A percentile compares a stretch with the other conserved stretches of the same genome.
Conservation (phyloP, 495 filamentous ascomycete species). For the Staphylotrichum tortipilum region DNA sequence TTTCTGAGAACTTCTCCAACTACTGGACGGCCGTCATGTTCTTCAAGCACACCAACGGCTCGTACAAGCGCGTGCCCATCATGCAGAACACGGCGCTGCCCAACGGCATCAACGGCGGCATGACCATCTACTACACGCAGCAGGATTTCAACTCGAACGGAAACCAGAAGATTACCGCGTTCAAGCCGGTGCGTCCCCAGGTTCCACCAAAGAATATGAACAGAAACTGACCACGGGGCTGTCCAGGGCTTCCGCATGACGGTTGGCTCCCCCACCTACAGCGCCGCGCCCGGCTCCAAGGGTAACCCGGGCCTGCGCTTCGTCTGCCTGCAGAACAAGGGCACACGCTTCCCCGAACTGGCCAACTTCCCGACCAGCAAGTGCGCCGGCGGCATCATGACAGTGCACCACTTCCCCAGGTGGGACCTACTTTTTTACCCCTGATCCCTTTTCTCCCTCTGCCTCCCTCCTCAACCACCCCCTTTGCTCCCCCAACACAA, state of each 20-base stretch:
- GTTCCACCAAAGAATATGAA: not conserved
- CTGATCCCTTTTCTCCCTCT: not conserved
- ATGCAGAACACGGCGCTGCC: slow-evolving; percentile 36
- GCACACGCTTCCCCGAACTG: slow-evolving; percentile 37
- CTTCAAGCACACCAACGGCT: slow-evolving; percentile 43
- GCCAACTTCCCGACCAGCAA: slow-evolving; percentile 38
- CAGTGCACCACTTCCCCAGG: slow-evolving; percentile 46
- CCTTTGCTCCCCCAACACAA: not conserved
- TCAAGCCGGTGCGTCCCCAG: slow-evolving; percentile 30
- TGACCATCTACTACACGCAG: slow-evolving; percentile 43
- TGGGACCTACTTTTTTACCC: slow-evolving; percentile 15
- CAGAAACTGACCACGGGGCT: no score
- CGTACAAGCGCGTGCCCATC: slow-evolving; percentile 37
- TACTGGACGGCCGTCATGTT: slow-evolving; percentile 45
- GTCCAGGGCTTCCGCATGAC: slow-evolving; percentile 48
- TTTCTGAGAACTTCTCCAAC: slow-evolving; percentile 40
- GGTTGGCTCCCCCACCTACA: slow-evolving; percentile 37
- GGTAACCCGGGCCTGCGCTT: slow-evolving; percentile 37
- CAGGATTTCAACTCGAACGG: slow-evolving; percentile 37
- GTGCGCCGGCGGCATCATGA: slow-evolving; percentile 42
- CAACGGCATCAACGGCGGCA: slow-evolving; percentile 39
- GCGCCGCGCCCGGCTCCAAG: slow-evolving; percentile 18
- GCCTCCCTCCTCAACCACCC: not conserved
- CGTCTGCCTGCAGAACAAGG: slow-evolving; percentile 36
- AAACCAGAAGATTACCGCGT: slow-evolving; percentile 37